A percentile compares a stretch with the other conserved stretches of the same genome.
phyloP scores from a whole-genome alignment of 1,284 basidiomycete genomes.

The Cutaneotrichosporon spelunceum region DNA sequence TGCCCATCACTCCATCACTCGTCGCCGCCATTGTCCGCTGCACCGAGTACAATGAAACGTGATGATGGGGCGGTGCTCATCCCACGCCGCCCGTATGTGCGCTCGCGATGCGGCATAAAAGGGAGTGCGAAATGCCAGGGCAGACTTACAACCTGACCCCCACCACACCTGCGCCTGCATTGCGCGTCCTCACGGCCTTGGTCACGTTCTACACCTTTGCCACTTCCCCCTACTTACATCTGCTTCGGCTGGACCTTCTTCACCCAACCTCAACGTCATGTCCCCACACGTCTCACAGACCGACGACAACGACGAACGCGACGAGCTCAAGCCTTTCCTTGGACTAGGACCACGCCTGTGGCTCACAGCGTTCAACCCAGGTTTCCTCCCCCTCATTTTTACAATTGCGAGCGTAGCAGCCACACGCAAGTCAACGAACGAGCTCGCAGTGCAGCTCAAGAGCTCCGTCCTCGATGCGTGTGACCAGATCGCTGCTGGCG shows the following conservation, averaged over 20 bases:
- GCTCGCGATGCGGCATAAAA: neutral
- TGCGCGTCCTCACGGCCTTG: neutral
- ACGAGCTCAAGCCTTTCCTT: constrained; percentile 63
- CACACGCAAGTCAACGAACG: constrained; percentile 61
- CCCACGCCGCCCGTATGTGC: neutral
- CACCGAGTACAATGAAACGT: neutral
- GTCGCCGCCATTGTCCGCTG: neutral
- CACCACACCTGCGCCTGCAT: neutral
- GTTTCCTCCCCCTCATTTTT: constrained; percentile 77
- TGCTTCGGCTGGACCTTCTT: neutral
- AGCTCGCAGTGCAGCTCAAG: constrained; percentile 70
- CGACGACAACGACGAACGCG: neutral
- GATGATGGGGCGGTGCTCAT: neutral
- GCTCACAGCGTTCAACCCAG: constrained; percentile 65
- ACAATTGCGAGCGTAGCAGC: constrained; percentile 74
- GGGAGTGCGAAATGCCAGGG: neutral
- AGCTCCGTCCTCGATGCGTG: constrained; percentile 71
- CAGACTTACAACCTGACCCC: neutral
- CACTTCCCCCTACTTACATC: neutral
- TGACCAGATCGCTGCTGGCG: constrained; percentile 74
- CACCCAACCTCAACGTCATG: neutral
- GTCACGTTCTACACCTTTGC: neutral
- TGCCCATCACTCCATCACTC: constrained; percentile 4
- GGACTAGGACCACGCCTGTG: constrained; percentile 75
- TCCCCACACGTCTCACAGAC: neutral